These are phyloP conservation scores for Miamiensis avidus DNA, from an alignment of 169 alveolate species.

Conservation along the genomic window DNA sequence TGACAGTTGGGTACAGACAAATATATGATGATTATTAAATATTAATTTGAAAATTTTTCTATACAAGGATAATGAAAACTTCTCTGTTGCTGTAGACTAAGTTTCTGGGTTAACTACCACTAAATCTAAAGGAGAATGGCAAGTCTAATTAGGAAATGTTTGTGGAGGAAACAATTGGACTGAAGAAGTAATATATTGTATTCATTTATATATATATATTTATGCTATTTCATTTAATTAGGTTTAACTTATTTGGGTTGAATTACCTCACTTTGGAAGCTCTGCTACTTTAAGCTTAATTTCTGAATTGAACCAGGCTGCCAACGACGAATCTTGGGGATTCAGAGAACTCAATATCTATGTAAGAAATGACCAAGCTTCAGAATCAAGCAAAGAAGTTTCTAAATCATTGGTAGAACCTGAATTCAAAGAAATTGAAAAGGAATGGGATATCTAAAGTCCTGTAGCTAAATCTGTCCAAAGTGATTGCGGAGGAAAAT, in stretches of 20 bases:
- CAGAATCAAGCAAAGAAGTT: neutral
- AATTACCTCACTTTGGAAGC: no score
- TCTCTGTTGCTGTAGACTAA: neutral
- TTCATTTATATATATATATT: no score
- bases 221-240: no score
- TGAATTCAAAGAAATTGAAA: neutral
- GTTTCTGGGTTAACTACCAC: neutral
- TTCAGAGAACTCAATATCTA: neutral
- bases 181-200: conserved; percentile 1
- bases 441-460: neutral
- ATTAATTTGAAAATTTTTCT: no score
- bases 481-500: neutral
- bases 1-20: conserved; percentile 1
- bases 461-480: neutral
- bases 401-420: neutral
- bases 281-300: no score
- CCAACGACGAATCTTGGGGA: neutral
- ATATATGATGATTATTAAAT: no score
- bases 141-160: neutral
- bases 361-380: neutral
- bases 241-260: no score
- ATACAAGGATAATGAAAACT: neutral
- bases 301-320: no score
- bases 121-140: neutral
- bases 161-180: conserved; percentile 10